These are phyloP conservation scores for Dicorynia guianensis DNA, from an alignment of 306 rosid genomes.

Conservation along the genomic window DNA sequence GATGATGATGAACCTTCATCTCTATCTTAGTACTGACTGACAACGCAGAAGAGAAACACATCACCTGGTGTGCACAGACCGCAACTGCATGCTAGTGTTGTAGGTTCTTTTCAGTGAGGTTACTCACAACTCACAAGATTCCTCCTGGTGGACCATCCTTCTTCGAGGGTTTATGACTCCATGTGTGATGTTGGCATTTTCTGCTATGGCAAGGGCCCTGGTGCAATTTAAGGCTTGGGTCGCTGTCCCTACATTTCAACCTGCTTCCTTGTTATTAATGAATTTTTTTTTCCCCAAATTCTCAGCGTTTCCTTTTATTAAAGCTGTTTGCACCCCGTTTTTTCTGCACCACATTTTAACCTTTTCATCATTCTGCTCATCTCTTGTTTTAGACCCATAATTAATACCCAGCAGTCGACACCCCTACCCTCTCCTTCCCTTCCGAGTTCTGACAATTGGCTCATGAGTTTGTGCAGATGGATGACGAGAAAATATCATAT, in stretches of 20 bases:
- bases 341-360: slow-evolving; percentile 29
- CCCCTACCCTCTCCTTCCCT: slow-evolving; percentile 1
- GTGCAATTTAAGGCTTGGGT: slow-evolving; percentile 35
- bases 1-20: slow-evolving; percentile 32
- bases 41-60: slow-evolving; percentile 33
- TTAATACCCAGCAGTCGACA: background rate
- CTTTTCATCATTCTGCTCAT: background rate
- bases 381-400: slow-evolving; percentile 1
- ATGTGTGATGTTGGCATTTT: slow-evolving; percentile 77
- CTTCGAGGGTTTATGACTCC: slow-evolving; percentile 59
- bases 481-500: background rate
- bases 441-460: background rate
- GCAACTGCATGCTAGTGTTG: slow-evolving; percentile 30
- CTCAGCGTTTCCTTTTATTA: slow-evolving; percentile 1
- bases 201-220: slow-evolving; percentile 50
- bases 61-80: slow-evolving; percentile 24
- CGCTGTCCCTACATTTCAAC: slow-evolving; percentile 61
- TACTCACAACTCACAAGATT: slow-evolving; percentile 59
- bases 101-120: slow-evolving; percentile 27
- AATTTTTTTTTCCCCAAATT: slow-evolving; percentile 7
- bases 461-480: slow-evolving; percentile 4
- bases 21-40: slow-evolving; percentile 40
- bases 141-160: slow-evolving; percentile 62
- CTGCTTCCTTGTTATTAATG: background rate
- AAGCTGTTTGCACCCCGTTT: slow-evolving; percentile 24